Conservation (phyloP, 2,329 filamentous ascomycete genomes). For the Ceratocystis ficicola region DNA sequence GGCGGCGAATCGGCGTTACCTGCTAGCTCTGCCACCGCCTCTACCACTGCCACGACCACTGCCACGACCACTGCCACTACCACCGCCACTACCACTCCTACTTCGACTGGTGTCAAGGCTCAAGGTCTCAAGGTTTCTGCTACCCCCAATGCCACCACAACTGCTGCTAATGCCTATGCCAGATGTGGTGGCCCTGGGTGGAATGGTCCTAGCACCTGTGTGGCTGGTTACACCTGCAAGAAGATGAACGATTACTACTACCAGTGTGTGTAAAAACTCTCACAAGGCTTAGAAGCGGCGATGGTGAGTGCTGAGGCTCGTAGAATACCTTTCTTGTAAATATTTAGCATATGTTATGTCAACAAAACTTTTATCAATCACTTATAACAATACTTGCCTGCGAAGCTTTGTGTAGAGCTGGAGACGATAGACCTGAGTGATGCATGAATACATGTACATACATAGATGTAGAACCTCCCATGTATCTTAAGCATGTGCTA, state of each 20-base stretch:
- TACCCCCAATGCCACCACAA: background rate
- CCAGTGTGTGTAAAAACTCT: constrained; percentile 28
- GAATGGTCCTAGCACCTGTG: constrained; percentile 36
- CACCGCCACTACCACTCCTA: background rate
- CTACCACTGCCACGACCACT: background rate
- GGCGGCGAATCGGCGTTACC: background rate
- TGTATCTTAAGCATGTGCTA: background rate
- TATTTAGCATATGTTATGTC: background rate
- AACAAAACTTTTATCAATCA: background rate
- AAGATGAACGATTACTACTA: constrained; percentile 31
- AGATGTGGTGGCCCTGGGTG: constrained; percentile 39
- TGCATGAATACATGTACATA: background rate
- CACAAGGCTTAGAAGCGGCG: background rate
- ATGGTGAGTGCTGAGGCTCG: background rate
- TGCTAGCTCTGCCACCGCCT: background rate
- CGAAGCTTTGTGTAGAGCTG: background rate
- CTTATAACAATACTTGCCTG: background rate
- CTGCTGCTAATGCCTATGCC: constrained; percentile 16
- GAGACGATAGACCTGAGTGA: background rate
- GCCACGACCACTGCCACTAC: background rate
- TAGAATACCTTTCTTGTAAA: constrained; percentile 10
- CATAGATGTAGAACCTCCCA: too few relatives aligned
- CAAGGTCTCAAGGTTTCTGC: background rate
- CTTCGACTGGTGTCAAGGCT: background rate
- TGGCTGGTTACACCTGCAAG: constrained; percentile 32